These are phyloP conservation scores for Coemansia sp. DNA, from an alignment of 192 early-diverging fungal genomes.

Conservation along the genomic window DNA sequence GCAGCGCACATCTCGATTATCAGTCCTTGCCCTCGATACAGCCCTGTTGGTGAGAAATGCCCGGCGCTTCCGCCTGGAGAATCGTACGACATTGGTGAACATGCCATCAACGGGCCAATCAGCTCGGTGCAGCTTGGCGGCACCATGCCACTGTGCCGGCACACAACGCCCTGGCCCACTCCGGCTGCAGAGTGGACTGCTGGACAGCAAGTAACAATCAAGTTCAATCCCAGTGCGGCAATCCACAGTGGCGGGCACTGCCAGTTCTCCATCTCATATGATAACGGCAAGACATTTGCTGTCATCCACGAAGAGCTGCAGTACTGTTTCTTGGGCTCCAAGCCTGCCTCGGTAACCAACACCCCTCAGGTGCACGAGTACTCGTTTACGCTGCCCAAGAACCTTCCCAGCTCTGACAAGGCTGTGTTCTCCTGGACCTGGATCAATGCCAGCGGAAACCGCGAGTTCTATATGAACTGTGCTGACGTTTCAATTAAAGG, in stretches of 20 bases:
- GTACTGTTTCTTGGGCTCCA: constrained; percentile 32
- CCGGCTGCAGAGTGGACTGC: constrained; percentile 47
- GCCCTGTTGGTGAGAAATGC: constrained; percentile 37
- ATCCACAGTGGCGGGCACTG: constrained; percentile 59
- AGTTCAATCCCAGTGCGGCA: constrained; percentile 40
- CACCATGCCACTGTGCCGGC: constrained; percentile 48
- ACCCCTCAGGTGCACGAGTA: constrained; percentile 18
- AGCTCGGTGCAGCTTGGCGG: constrained; percentile 17
- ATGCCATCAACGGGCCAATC: constrained; percentile 37
- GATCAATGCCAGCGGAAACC: constrained; percentile 63
- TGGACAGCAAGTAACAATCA: constrained; percentile 44
- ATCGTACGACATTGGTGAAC: constrained; percentile 37
- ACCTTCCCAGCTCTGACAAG: constrained; percentile 55
- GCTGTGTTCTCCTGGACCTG: constrained; percentile 62
- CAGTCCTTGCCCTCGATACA: constrained; percentile 35
- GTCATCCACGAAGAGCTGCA: constrained; percentile 55
- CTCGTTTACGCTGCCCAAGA: constrained; percentile 57
- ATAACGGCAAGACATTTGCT: constrained; percentile 51
- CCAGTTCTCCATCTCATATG: constrained; percentile 57
- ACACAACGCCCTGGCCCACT: constrained; percentile 27
- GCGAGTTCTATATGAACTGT: constrained; percentile 52
- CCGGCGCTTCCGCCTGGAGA: constrained; percentile 50
- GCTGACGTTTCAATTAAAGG: constrained; percentile 30
- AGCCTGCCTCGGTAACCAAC: constrained; percentile 20
- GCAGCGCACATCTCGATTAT: constrained; percentile 21